These are phyloP conservation scores for Fusarium equiseti DNA, from an alignment of 2,329 filamentous ascomycete species.

Conservation along the genomic window DNA sequence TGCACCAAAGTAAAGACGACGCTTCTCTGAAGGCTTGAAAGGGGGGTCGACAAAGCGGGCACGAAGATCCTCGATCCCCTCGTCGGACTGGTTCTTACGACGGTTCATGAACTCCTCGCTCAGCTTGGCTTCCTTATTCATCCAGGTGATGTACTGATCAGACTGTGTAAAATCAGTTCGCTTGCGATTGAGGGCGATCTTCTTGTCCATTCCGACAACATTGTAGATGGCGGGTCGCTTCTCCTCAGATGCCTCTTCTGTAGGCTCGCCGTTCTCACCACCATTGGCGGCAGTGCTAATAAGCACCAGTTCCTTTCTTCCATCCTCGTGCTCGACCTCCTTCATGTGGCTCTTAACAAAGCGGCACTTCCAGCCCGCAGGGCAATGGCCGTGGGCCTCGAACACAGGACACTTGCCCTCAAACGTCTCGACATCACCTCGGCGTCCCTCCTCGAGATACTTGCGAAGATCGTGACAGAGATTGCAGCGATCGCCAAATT, in stretches of 20 bases:
- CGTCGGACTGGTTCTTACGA: conserved; percentile 57
- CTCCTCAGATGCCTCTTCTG: conserved; percentile 60
- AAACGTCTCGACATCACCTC: conserved; percentile 82
- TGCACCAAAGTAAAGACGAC: conserved; percentile 90
- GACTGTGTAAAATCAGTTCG: conserved; percentile 77
- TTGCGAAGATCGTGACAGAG: conserved; percentile 85
- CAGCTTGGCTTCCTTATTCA: conserved; percentile 70
- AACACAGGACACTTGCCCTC: conserved; percentile 85
- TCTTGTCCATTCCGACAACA: conserved; percentile 74
- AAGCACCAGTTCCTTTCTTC: conserved; percentile 83
- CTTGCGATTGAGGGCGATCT: conserved; percentile 80
- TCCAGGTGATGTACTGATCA: conserved; percentile 81
- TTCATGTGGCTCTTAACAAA: conserved; percentile 89
- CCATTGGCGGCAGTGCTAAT: conserved; percentile 54
- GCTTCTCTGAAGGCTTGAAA: conserved; percentile 91
- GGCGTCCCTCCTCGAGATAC: conserved; percentile 86
- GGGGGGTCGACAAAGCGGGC: conserved; percentile 89
- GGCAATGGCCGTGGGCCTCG: conserved; percentile 79
- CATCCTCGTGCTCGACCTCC: conserved; percentile 82
- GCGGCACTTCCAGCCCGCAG: conserved; percentile 92
- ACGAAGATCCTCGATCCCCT: conserved; percentile 74
- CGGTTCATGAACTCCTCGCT: conserved; percentile 57
- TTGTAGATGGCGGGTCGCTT: conserved; percentile 79
- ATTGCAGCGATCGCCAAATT: conserved; percentile 83
- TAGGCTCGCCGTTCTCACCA: conserved; percentile 47